Conservation (phyloP, 768 basidiomycete species). For the Tulasnella sp. region DNA sequence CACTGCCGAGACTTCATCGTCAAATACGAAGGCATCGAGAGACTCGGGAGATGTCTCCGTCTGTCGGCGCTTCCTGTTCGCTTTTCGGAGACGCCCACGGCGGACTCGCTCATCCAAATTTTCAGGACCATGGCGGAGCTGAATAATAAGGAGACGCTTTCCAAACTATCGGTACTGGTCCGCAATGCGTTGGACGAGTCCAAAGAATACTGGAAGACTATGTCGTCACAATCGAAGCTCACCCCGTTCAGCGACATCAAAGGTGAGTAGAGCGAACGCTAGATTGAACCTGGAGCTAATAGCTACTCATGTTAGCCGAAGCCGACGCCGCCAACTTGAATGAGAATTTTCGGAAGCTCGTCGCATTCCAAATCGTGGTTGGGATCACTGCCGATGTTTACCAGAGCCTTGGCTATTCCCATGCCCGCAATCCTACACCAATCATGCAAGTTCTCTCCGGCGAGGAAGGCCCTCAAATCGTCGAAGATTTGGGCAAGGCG, state of each 20-base stretch:
- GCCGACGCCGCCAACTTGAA: conserved; percentile 40
- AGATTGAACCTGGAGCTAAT: conserved; percentile 1
- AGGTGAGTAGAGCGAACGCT: conserved; percentile 24
- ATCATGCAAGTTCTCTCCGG: conserved; percentile 66
- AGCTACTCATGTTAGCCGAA: conserved; percentile 27
- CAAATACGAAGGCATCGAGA: conserved; percentile 57
- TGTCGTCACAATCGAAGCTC: conserved; percentile 47
- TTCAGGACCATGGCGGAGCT: conserved; percentile 84
- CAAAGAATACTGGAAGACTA: conserved; percentile 52
- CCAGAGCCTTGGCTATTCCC: conserved; percentile 67
- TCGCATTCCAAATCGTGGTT: conserved; percentile 66
- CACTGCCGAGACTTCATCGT: conserved; percentile 86
- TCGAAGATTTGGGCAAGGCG: conserved; percentile 62
- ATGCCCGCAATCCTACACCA: conserved; percentile 62
- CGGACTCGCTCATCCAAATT: conserved; percentile 79
- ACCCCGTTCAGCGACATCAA: conserved; percentile 48
- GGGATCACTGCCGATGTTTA: conserved; percentile 82
- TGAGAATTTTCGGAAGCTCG: conserved; percentile 54
- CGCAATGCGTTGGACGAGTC: conserved; percentile 59
- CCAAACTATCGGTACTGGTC: conserved; percentile 57
- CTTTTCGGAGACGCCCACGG: conserved; percentile 72
- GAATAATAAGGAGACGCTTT: conserved; percentile 62
- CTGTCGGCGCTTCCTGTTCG: conserved; percentile 84
- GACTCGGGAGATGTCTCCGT: conserved; percentile 63
- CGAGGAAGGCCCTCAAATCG: conserved; percentile 46